Evolutionary conservation across 2,329 filamentous ascomycete species (phyloP), one percentile per base, ranked within the genome.

Genomic region (Anthostomella pinea): DNA sequence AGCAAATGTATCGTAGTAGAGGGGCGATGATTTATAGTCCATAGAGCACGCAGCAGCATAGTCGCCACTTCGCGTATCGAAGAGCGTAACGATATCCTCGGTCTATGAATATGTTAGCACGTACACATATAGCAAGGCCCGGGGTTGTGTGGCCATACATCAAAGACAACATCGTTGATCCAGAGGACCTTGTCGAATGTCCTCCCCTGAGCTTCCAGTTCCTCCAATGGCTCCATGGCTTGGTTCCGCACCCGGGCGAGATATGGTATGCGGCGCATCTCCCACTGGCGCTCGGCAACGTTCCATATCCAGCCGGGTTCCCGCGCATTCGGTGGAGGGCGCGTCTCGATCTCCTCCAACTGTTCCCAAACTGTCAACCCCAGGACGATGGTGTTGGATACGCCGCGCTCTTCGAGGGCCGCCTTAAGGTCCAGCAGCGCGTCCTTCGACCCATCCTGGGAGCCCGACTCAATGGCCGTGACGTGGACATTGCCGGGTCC

Each of bases 221-320:
- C 64, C 24, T 65, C 61, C 43, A 87, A 56, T 3, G 80, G 81
- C 45, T 74, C 63, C 57, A 87, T 66, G 9, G 75, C 75, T 45
- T 68, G 59, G 60, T 88, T 87, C 23, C 84, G 73, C 33, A 83
- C 59, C 6, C 66, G 66, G 1, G 84, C 72, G 18, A 87, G 68
- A 56, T 84, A 87, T 0, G 82, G 80, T 50, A 87, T 85, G 22
- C 83, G 72, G 29, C 83, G 64, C 46, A 83, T 56, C 48, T 80
- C 77, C 48, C 66, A 76, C 36, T 66, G 67, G 3, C 68, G 67
- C 22, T 68, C 60, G 1, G 70, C 63, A 8, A 68, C 72, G 39
- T 72, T 62, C 59, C 62, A 66, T 36, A 85, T 77, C 82, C 82
- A 87, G 2, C 81, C 81, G 2, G 68, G 64, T 32, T 70, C 64